Evolutionary conservation across 208 protist genomes (phyloP).

Genomic region (Trypanosoma mega): DNA sequence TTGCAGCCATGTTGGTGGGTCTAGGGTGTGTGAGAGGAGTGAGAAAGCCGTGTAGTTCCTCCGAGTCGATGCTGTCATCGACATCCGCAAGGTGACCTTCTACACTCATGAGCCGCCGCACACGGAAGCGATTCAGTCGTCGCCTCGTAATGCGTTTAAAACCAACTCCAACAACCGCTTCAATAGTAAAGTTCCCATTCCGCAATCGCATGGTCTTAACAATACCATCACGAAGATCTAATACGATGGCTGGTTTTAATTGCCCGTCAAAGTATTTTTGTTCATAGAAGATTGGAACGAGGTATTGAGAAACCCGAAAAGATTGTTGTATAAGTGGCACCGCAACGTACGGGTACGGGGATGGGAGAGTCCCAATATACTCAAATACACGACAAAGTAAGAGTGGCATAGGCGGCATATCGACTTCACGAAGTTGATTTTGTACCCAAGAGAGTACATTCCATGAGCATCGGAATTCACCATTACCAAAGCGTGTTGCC

Average conservation of each 20-base stretch:
- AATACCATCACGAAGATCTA: slow-evolving; percentile 55
- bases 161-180: slow-evolving; percentile 41
- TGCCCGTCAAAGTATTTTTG: slow-evolving; percentile 56
- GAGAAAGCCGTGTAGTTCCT: neutral
- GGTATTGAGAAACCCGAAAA: slow-evolving; percentile 46
- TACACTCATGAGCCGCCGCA: slow-evolving; percentile 1
- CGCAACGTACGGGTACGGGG: slow-evolving; percentile 53
- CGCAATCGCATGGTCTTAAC: slow-evolving; percentile 54
- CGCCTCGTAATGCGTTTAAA: slow-evolving; percentile 54
- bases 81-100: no score
- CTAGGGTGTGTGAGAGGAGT: slow-evolving; percentile 11
- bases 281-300: slow-evolving; percentile 46
- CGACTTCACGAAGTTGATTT: slow-evolving; percentile 39
- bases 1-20: no score
- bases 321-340: slow-evolving; percentile 52
- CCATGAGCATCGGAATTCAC: slow-evolving; percentile 29
- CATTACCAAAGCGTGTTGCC: slow-evolving; percentile 39
- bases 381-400: slow-evolving; percentile 61
- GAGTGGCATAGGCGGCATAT: slow-evolving; percentile 51
- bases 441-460: slow-evolving; percentile 51
- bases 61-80: no score
- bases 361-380: slow-evolving; percentile 49
- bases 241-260: slow-evolving; percentile 44
- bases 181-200: slow-evolving; percentile 43
- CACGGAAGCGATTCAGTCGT: slow-evolving; percentile 37